Percentiles rank a stretch among this genome's conserved stretches.
Conservation (phyloP, 1,139 yeast species). For the Williopsis jadinii region DNA sequence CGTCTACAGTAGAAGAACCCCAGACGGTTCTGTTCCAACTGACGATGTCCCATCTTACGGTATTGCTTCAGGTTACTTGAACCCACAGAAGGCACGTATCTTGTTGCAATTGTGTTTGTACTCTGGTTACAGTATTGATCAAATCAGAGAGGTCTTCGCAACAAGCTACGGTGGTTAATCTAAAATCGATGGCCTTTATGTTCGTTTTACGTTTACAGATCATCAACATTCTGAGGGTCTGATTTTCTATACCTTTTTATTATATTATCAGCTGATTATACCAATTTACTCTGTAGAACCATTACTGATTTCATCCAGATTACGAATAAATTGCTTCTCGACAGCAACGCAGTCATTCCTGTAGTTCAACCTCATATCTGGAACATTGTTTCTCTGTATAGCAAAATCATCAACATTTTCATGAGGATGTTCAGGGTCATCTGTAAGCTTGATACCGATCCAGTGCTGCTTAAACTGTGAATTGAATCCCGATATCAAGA, state of each 20-base stretch:
- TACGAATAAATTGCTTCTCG: conserved; percentile 12
- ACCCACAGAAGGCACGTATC: conserved; percentile 50
- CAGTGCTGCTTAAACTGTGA: conserved; percentile 19
- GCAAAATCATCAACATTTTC: conserved; percentile 18
- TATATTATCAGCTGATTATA: too few relatives aligned
- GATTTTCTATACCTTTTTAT: too few relatives aligned
- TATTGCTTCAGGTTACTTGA: conserved; percentile 48
- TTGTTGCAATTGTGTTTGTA: conserved; percentile 48
- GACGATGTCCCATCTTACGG: conserved; percentile 27
- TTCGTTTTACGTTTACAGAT: too few relatives aligned
- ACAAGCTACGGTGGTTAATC: conserved; percentile 37
- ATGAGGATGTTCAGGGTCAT: conserved; percentile 1
- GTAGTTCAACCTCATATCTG: conserved; percentile 21
- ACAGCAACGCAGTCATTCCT: conserved; percentile 15
- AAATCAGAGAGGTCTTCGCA: conserved; percentile 41
- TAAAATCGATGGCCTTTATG: too few relatives aligned
- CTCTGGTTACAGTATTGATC: conserved; percentile 32
- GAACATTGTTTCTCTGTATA: conserved; percentile 21
- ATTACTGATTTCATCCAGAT: too few relatives aligned
- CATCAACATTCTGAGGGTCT: too few relatives aligned
- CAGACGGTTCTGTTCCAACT: conserved; percentile 40
- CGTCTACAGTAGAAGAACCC: conserved; percentile 44
- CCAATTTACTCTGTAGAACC: too few relatives aligned
- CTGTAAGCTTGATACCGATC: conserved; percentile 16
- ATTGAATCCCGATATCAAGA: conserved; percentile 20